Conservation (phyloP, 2,329 filamentous ascomycete genomes). For the Nigrospora sphaerica region DNA sequence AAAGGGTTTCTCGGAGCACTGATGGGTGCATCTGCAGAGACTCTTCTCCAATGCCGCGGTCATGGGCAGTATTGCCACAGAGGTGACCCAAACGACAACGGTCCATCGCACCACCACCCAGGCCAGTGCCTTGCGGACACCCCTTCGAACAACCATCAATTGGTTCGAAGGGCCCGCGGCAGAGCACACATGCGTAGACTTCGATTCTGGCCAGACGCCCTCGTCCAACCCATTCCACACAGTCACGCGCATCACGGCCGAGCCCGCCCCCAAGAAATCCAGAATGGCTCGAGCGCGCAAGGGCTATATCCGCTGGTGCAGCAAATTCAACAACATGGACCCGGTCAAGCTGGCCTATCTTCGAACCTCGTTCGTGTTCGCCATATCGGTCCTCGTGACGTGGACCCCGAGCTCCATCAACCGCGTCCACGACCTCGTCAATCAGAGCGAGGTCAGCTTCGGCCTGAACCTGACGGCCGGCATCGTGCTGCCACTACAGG, state of each 20-base stretch:
- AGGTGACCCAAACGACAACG: slow-evolving; percentile 21
- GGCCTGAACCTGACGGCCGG: slow-evolving; percentile 63
- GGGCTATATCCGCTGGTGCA: slow-evolving; percentile 14
- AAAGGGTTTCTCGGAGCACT: not conserved
- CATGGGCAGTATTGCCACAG: slow-evolving; percentile 22
- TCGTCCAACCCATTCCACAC: slow-evolving; percentile 12
- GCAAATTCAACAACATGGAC: slow-evolving; percentile 35
- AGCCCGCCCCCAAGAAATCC: slow-evolving; percentile 9
- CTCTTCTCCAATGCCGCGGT: slow-evolving; percentile 21
- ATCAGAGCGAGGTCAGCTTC: slow-evolving; percentile 46
- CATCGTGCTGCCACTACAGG: slow-evolving; percentile 69
- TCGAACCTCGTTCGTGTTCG: slow-evolving; percentile 54
- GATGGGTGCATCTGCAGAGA: slow-evolving; percentile 8
- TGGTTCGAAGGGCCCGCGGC: slow-evolving; percentile 20
- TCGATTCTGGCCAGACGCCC: not conserved
- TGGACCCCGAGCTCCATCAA: slow-evolving; percentile 67
- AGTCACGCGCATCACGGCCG: slow-evolving; percentile 21
- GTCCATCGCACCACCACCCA: slow-evolving; percentile 18
- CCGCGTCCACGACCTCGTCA: slow-evolving; percentile 60
- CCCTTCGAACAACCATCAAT: slow-evolving; percentile 9
- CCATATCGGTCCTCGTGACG: slow-evolving; percentile 52
- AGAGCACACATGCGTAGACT: slow-evolving; percentile 1
- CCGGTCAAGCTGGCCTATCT: slow-evolving; percentile 55
- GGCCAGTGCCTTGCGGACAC: not conserved
- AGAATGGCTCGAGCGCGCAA: slow-evolving; percentile 7